Evolutionary conservation across 1,139 yeast genomes (phyloP).

Genomic region (Candida dubliniensis): DNA sequence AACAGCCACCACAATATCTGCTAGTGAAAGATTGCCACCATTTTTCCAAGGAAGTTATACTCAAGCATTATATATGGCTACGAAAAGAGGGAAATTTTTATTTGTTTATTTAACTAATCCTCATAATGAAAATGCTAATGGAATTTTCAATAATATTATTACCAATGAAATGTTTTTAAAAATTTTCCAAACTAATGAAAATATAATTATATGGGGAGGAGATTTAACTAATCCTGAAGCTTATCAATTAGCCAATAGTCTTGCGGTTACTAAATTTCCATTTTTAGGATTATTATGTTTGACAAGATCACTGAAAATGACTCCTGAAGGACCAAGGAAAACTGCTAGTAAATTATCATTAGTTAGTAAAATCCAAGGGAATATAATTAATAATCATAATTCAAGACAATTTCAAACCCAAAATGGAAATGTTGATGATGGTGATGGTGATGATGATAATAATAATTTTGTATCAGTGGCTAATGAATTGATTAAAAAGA

Average conservation of each 20-base stretch:
- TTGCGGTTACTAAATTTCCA: slow-evolving; percentile 76
- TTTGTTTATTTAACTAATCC: slow-evolving; percentile 74
- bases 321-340: slow-evolving; percentile 58
- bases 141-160: slow-evolving; percentile 57
- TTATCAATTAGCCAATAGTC: slow-evolving; percentile 75
- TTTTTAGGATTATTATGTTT: slow-evolving; percentile 68
- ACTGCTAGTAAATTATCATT: slow-evolving; percentile 58
- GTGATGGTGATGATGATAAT: too few relatives aligned
- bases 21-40: slow-evolving; percentile 30
- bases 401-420: slow-evolving; percentile 16
- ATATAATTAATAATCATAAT: too few relatives aligned
- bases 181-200: slow-evolving; percentile 48
- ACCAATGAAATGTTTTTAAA: slow-evolving; percentile 52
- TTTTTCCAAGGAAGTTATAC: slow-evolving; percentile 77
- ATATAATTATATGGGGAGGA: slow-evolving; percentile 83
- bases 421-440: too few relatives aligned
- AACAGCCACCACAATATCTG: background rate
- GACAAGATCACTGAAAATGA: slow-evolving; percentile 55
- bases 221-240: slow-evolving; percentile 80
- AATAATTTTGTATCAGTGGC: too few relatives aligned
- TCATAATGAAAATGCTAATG: slow-evolving; percentile 61
- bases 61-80: slow-evolving; percentile 69
- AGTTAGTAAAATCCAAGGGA: slow-evolving; percentile 59
- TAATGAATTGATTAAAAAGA: slow-evolving; percentile 30
- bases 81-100: slow-evolving; percentile 66